Percentiles rank a stretch among this genome's conserved stretches.
phyloP scores from a whole-genome alignment of 805 yeast species.

The Saccharomycopsis javanensis region DNA sequence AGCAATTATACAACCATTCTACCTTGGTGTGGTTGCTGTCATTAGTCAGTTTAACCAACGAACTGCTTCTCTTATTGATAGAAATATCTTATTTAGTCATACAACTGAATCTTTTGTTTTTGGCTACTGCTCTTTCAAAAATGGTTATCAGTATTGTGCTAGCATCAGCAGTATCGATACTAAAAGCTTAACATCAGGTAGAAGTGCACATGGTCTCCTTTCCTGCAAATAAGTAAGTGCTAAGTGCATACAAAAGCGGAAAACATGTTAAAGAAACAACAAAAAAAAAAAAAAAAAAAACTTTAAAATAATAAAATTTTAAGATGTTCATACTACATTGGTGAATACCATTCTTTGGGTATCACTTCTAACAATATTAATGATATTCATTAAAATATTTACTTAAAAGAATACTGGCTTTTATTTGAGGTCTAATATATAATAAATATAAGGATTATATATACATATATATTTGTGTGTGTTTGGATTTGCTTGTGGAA shows the following conservation, averaged over 20 bases:
- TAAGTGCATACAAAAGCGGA: not conserved
- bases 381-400: too few relatives aligned
- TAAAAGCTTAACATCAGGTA: not conserved
- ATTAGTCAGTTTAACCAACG: not conserved
- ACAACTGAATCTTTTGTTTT: slow-evolving; percentile 32
- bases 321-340: too few relatives aligned
- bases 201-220: not conserved
- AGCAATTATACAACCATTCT: not conserved
- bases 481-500: too few relatives aligned
- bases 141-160: not conserved
- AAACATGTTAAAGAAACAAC: not conserved
- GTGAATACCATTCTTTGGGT: too few relatives aligned
- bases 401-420: too few relatives aligned
- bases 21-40: slow-evolving; percentile 13
- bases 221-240: not conserved
- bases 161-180: not conserved
- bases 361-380: too few relatives aligned
- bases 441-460: too few relatives aligned
- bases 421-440: too few relatives aligned
- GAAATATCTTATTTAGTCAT: slow-evolving; percentile 28
- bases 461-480: too few relatives aligned
- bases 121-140: slow-evolving; percentile 15
- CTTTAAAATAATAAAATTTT: too few relatives aligned
- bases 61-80: not conserved
- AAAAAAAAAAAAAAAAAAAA: not conserved